Evolutionary conservation across 352 stramenopile species (phyloP).

Genomic region (Globisporangium abappressorium): DNA sequence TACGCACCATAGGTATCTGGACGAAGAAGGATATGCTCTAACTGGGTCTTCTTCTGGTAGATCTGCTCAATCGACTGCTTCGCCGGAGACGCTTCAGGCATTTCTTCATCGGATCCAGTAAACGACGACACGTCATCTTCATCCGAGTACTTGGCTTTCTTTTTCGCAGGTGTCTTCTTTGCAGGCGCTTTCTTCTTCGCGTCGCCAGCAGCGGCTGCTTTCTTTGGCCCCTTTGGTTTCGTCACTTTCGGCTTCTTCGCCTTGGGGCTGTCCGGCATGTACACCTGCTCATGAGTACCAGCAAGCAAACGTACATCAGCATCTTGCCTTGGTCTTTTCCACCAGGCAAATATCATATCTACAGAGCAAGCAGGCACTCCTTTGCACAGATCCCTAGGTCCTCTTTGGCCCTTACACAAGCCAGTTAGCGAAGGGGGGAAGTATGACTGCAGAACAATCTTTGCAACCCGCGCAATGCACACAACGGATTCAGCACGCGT

Average conservation of each 20-base stretch:
- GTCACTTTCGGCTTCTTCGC: slow-evolving; percentile 16
- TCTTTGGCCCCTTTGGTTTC: slow-evolving; percentile 31
- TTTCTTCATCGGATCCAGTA: slow-evolving; percentile 33
- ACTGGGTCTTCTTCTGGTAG: slow-evolving; percentile 98
- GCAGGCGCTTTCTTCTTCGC: slow-evolving; percentile 29
- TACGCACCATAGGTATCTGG: slow-evolving; percentile 96
- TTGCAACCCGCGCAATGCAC: not conserved
- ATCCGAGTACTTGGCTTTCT: slow-evolving; percentile 35
- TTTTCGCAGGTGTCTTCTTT: slow-evolving; percentile 44
- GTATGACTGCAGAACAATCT: no score
- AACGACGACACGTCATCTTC: slow-evolving; percentile 26
- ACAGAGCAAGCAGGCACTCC: not conserved
- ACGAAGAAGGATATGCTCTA: slow-evolving; percentile 97
- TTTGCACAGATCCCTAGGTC: not conserved
- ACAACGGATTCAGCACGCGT: no score
- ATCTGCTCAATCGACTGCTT: slow-evolving; percentile 88
- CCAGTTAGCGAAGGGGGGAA: not conserved
- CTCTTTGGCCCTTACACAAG: not conserved
- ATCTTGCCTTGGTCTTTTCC: not conserved
- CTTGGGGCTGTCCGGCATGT: slow-evolving; percentile 16
- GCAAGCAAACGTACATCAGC: not conserved
- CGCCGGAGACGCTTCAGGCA: slow-evolving; percentile 23
- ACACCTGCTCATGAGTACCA: slow-evolving; percentile 10
- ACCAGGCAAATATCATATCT: not conserved
- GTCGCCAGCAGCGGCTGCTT: slow-evolving; percentile 18